Evolutionary conservation across 169 alveolate genomes (phyloP).

Genomic region (Eimeria acervulina): DNA sequence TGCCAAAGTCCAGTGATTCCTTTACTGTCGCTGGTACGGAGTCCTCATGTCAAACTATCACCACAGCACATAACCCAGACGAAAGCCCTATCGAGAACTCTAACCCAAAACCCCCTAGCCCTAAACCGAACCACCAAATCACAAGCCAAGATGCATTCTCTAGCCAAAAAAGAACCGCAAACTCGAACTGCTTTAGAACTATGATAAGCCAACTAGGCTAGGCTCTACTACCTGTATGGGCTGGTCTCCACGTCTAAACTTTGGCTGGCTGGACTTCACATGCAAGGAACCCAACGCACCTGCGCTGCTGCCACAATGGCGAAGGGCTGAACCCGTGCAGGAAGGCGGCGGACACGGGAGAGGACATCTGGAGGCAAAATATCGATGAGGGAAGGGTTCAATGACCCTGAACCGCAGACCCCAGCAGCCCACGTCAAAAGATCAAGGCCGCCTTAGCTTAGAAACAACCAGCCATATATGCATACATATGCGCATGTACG

Average conservation of each 20-base stretch:
- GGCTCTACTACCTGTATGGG: not conserved
- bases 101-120: not conserved
- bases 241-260: not conserved
- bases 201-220: not conserved
- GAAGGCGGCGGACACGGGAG: slow-evolving; percentile 78
- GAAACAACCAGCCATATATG: not conserved
- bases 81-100: not conserved
- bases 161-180: not conserved
- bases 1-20: not conserved
- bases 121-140: not conserved
- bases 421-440: not conserved
- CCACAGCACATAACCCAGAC: not conserved
- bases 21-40: not conserved
- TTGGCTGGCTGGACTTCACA: not conserved
- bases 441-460: not conserved
- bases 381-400: slow-evolving; percentile 77
- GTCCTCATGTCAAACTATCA: not conserved
- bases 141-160: not conserved
- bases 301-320: slow-evolving; percentile 82
- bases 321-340: slow-evolving; percentile 82
- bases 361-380: slow-evolving; percentile 77
- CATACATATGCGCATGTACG: not conserved
- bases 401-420: slow-evolving; percentile 56
- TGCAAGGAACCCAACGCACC: slow-evolving; percentile 21
- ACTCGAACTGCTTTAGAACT: not conserved